phyloP scores from a whole-genome alignment of 176 grass and related monocot genomes.

The Oryza glumipatula region DNA sequence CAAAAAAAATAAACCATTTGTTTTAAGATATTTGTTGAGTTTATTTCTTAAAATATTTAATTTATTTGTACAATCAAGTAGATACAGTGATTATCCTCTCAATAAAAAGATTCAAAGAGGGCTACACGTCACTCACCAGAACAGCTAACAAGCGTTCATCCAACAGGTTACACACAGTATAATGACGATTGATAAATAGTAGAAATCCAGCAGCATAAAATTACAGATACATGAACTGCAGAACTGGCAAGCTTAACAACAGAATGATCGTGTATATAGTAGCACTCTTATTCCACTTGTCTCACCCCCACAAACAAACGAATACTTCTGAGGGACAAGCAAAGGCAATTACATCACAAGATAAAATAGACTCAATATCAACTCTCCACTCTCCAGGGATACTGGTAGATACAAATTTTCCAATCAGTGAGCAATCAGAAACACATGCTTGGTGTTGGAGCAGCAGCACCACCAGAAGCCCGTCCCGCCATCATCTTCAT shows the following conservation, averaged over 20 bases:
- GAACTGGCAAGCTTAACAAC: background rate
- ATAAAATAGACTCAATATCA: background rate
- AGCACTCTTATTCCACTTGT: constrained; percentile 50
- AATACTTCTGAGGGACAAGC: background rate
- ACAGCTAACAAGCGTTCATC: background rate
- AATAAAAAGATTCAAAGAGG: no score
- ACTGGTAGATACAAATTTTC: background rate
- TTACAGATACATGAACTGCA: constrained; percentile 14
- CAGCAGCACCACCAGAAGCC: background rate
- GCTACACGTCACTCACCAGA: background rate
- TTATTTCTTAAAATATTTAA: no score
- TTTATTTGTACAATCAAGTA: no score
- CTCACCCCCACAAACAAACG: background rate
- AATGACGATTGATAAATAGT: constrained; percentile 6
- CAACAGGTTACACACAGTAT: background rate
- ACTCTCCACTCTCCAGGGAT: constrained; percentile 21
- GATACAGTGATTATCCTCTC: no score
- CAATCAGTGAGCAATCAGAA: constrained; percentile 39
- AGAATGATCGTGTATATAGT: background rate
- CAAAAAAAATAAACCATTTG: no score
- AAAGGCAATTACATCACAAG: constrained; percentile 44
- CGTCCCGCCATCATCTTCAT: constrained; percentile 36
- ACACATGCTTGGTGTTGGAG: constrained; percentile 57
- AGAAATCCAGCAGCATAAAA: constrained; percentile 31
- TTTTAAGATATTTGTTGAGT: no score